A percentile compares a stretch with the other conserved stretches of the same genome.
Conservation (phyloP, 2,329 filamentous ascomycete genomes). For the Xylariaceae sp. region DNA sequence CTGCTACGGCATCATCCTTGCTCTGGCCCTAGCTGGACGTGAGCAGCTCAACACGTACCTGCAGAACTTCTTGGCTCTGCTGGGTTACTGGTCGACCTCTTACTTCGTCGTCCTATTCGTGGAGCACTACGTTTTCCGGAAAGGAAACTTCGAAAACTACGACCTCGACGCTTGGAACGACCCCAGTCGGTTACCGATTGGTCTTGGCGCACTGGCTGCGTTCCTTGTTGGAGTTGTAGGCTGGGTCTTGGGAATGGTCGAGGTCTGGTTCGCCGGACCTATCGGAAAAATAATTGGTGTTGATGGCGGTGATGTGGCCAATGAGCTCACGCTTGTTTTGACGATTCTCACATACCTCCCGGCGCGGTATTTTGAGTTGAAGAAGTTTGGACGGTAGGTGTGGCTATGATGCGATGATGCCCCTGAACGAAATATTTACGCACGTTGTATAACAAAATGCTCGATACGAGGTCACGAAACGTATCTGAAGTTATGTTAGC, state of each 20-base stretch:
- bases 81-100: slow-evolving; percentile 47
- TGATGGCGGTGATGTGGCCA: slow-evolving; percentile 45
- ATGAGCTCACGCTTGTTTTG: slow-evolving; percentile 47
- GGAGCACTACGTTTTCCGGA: slow-evolving; percentile 46
- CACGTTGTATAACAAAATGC: background rate
- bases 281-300: slow-evolving; percentile 41
- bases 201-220: slow-evolving; percentile 39
- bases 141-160: slow-evolving; percentile 39
- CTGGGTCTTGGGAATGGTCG: slow-evolving; percentile 52
- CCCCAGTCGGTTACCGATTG: slow-evolving; percentile 39
- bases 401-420: background rate
- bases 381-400: slow-evolving; percentile 37
- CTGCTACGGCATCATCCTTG: slow-evolving; percentile 41
- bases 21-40: slow-evolving; percentile 40
- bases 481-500: background rate
- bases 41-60: slow-evolving; percentile 41
- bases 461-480: background rate
- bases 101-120: slow-evolving; percentile 44
- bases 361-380: slow-evolving; percentile 45
- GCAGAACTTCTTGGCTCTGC: slow-evolving; percentile 43
- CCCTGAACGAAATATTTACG: background rate
- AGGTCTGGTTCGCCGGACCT: slow-evolving; percentile 50
- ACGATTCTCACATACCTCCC: slow-evolving; percentile 44
- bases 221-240: slow-evolving; percentile 40
- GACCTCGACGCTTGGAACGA: slow-evolving; percentile 47